Base-by-base conservation (phyloP, 2,329 filamentous ascomycete species). In the Sclerotinia trifoliorum region DNA sequence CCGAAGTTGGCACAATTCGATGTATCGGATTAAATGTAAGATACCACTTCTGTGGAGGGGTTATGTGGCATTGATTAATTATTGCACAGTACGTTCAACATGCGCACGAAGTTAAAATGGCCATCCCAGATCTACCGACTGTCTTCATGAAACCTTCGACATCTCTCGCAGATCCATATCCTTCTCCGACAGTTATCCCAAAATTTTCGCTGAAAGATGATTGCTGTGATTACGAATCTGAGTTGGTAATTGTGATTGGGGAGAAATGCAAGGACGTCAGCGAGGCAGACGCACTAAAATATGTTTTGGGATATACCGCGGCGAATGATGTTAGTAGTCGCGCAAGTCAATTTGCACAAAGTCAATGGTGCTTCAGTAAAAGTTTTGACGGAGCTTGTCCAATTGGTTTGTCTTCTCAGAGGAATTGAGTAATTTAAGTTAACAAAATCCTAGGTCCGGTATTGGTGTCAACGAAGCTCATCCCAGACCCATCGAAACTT, bases 261-360 rank as follows among this genome's bases (percentile, higher is more conserved):
- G 78, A 79, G 42, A 78, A 81, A 46, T 80, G 80, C 51, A 83
- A 83, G 73, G 80, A 85, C 66, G 81, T 84, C 17, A 73, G 79
- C 7, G 81, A 82, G 54, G 77, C 78, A 0, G 79, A 84, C 32
- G 84, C 83, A 19, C 71, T 83, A 29, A 78, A 81, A 62, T 84
- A 85, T 69, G 79, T 87, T 2, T 80, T 86, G 3, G 85, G 85
- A 35, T 87, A 86, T 72, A 86, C 84, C 0, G 81, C 81, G 32
- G 82, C 82, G 46, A 87, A 88, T 74, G 85, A 87, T 74, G 80
- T 87, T 0, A 84, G 82, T 8, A 82, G 81, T 15, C 80, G 85
- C 7, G 82, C 81, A 61, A 81, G 79, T 58, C 85, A 87, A 74
- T 81, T 80, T 70, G 78, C 80, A 7, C 80, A 82, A 68, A 79